Evolutionary conservation across 108 stramenopile genomes (phyloP).

Genomic region (Parmales sp.): DNA sequence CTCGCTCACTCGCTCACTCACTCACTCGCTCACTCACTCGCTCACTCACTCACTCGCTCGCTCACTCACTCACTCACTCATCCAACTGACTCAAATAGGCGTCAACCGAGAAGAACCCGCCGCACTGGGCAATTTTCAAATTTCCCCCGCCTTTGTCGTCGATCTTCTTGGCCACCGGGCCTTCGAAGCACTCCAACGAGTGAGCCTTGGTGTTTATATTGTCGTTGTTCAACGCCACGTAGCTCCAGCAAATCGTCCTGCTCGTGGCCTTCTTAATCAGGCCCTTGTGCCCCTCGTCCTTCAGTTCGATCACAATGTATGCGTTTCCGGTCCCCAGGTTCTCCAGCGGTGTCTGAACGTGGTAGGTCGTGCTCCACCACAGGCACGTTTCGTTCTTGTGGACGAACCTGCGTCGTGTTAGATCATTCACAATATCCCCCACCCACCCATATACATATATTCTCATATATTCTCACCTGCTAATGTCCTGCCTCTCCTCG

Average conservation of each 20-base stretch:
- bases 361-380: neutral
- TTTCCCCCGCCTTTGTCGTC: neutral
- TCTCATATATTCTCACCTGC: too few relatives aligned
- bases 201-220: neutral
- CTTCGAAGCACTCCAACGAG: neutral
- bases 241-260: neutral
- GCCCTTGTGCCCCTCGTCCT: neutral
- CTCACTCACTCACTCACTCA: too few relatives aligned
- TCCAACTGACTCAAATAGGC: neutral
- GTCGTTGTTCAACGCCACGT: neutral
- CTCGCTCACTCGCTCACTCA: too few relatives aligned
- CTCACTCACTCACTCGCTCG: too few relatives aligned
- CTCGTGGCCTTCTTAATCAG: neutral
- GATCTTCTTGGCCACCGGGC: neutral
- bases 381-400: slow-evolving; percentile 4
- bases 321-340: neutral
- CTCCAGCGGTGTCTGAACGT: neutral
- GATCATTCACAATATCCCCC: too few relatives aligned
- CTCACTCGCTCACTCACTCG: too few relatives aligned
- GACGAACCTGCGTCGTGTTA: too few relatives aligned
- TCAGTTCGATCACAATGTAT: neutral
- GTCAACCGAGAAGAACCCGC: neutral
- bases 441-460: too few relatives aligned
- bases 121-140: neutral
- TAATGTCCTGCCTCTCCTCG: neutral